A percentile compares a stretch with the other conserved stretches of the same genome.
phyloP scores from a whole-genome alignment of 495 filamentous ascomycete species.

The Daldinia caldariorum region DNA sequence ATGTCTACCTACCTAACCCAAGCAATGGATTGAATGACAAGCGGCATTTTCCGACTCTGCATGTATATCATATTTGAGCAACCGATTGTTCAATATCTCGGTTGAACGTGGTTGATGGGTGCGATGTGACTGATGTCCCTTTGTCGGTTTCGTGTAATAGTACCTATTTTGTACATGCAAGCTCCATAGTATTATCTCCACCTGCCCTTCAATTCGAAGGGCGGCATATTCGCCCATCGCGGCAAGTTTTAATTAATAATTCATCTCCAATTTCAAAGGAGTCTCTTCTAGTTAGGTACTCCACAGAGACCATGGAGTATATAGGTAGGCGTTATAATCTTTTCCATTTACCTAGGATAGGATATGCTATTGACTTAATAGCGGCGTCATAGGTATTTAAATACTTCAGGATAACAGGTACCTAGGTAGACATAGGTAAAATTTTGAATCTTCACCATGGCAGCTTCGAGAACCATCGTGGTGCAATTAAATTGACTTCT shows the following conservation, averaged over 20 bases:
- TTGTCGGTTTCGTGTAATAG: neutral
- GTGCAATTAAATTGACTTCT: neutral
- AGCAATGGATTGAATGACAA: neutral
- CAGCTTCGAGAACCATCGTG: neutral
- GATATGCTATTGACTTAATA: too few species aligned
- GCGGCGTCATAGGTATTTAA: too few species aligned
- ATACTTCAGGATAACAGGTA: too few species aligned
- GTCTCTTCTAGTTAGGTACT: too few species aligned
- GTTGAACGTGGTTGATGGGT: neutral
- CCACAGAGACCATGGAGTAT: too few species aligned
- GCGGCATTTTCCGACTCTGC: neutral
- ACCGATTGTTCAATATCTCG: neutral
- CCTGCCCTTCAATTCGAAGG: neutral
- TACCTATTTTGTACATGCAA: neutral
- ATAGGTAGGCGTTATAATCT: too few species aligned
- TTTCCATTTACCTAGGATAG: too few species aligned
- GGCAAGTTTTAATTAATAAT: neutral
- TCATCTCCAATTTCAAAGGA: too few species aligned
- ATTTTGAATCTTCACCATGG: neutral
- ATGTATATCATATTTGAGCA: neutral
- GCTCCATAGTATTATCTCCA: neutral
- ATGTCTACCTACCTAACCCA: neutral
- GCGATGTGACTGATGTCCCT: neutral
- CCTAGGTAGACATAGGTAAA: neutral
- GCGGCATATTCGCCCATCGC: neutral